A percentile compares a stretch with the other conserved stretches of the same genome.
These are phyloP conservation scores for Penicillium sp. DNA, from an alignment of 2,329 filamentous ascomycete species.

Conservation along the genomic window DNA sequence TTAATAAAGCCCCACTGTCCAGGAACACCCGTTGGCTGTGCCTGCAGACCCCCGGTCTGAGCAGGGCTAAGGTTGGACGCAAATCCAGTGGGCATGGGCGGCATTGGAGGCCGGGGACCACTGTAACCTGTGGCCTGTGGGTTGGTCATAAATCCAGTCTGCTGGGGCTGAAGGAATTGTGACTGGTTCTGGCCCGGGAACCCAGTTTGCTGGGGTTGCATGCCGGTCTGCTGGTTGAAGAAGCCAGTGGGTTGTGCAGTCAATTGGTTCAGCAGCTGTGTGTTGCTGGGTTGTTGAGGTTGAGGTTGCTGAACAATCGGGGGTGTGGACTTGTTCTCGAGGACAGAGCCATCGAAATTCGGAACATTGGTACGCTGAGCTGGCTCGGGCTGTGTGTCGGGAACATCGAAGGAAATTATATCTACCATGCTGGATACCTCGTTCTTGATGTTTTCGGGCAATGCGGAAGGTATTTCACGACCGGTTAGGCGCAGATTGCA, in stretches of 20 bases:
- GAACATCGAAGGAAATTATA: slow-evolving; percentile 93
- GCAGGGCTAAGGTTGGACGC: slow-evolving; percentile 63
- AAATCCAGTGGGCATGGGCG: slow-evolving; percentile 78
- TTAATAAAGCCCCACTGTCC: slow-evolving; percentile 99
- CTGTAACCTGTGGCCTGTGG: slow-evolving; percentile 78
- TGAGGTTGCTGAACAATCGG: slow-evolving; percentile 67
- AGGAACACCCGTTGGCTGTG: slow-evolving; percentile 90
- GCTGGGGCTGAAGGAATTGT: slow-evolving; percentile 66
- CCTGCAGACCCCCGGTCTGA: slow-evolving; percentile 75
- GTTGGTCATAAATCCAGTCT: slow-evolving; percentile 72
- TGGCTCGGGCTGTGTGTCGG: slow-evolving; percentile 67
- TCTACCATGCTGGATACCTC: slow-evolving; percentile 99
- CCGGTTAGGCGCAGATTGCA: slow-evolving; percentile 92
- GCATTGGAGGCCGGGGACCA: slow-evolving; percentile 78
- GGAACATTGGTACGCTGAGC: slow-evolving; percentile 68
- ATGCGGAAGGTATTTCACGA: slow-evolving; percentile 72
- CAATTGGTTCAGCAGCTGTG: slow-evolving; percentile 61
- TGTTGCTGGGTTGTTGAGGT: slow-evolving; percentile 72
- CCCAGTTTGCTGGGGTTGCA: slow-evolving; percentile 59
- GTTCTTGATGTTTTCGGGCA: slow-evolving; percentile 89
- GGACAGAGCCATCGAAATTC: slow-evolving; percentile 65
- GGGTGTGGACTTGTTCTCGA: slow-evolving; percentile 53
- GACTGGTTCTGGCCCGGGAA: slow-evolving; percentile 52
- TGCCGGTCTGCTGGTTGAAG: slow-evolving; percentile 68
- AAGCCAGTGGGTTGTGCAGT: slow-evolving; percentile 58